Conservation (phyloP, 2,329 filamentous ascomycete species). For the Claviceps monticola region DNA sequence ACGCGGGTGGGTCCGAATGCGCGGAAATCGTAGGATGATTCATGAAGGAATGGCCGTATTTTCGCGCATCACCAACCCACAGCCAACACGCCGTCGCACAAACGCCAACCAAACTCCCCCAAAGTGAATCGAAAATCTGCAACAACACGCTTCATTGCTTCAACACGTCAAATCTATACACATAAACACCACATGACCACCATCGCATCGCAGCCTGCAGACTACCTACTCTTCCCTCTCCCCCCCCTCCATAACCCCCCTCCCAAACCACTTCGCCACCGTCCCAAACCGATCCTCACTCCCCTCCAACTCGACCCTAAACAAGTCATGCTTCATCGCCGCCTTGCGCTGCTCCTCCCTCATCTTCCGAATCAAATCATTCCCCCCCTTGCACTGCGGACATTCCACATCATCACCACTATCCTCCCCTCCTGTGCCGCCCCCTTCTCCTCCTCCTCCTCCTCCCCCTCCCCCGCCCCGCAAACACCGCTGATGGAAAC, state of each 20-base stretch:
- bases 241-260: slow-evolving; percentile 66
- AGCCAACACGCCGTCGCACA: no score
- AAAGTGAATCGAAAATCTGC: no score
- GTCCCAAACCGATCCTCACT: slow-evolving; percentile 80
- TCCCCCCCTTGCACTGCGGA: slow-evolving; percentile 69
- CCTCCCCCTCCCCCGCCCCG: slow-evolving; percentile 22
- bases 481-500: slow-evolving; percentile 86
- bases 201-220: no score
- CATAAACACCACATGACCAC: no score
- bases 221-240: no score
- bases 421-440: slow-evolving; percentile 16
- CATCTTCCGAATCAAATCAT: slow-evolving; percentile 80
- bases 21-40: no score
- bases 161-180: no score
- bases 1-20: no score
- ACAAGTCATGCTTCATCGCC: slow-evolving; percentile 77
- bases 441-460: slow-evolving; percentile 12
- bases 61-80: no score
- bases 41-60: no score
- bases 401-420: slow-evolving; percentile 61
- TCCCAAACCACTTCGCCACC: slow-evolving; percentile 85
- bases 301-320: slow-evolving; percentile 62
- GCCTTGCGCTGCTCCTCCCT: slow-evolving; percentile 75
- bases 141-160: no score
- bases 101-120: no score